Evolutionary conservation across 2,329 filamentous ascomycete species (phyloP).

Genomic region (Monosporascus sp.): DNA sequence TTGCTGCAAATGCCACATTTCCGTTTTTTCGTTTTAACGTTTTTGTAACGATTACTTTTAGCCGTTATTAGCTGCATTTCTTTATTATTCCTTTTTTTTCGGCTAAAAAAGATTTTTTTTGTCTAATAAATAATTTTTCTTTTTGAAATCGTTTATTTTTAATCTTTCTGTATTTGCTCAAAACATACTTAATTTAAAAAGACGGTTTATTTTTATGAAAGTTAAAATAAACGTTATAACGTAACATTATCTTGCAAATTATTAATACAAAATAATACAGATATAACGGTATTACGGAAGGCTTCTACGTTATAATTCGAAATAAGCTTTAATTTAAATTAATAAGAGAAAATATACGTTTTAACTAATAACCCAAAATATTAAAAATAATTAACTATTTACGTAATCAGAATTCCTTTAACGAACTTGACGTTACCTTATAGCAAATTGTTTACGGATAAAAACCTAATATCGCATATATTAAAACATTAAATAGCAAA

Average conservation of each 20-base stretch:
- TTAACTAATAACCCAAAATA: neutral
- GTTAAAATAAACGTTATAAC: neutral
- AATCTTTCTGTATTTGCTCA: too few species aligned
- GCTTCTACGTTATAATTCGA: neutral
- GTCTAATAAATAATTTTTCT: too few species aligned
- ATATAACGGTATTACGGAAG: neutral
- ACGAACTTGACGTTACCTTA: neutral
- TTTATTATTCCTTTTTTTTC: too few species aligned
- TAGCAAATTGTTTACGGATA: neutral
- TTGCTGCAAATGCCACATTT: too few species aligned
- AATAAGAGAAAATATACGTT: neutral
- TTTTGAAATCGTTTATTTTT: too few species aligned
- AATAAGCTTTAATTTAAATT: neutral
- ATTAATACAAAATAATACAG: neutral
- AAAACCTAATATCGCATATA: neutral
- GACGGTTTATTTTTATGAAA: neutral
- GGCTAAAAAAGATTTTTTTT: too few species aligned
- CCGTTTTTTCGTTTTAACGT: too few species aligned
- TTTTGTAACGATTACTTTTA: too few species aligned
- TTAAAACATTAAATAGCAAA: neutral
- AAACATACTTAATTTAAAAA: neutral
- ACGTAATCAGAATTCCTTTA: too few species aligned
- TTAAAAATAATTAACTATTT: neutral
- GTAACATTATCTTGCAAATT: neutral
- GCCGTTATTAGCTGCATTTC: too few species aligned